Percentiles rank a stretch among this genome's conserved stretches.
These are phyloP conservation scores for Plasmodium fragile DNA, from an alignment of 169 alveolate genomes.

Conservation along the genomic window DNA sequence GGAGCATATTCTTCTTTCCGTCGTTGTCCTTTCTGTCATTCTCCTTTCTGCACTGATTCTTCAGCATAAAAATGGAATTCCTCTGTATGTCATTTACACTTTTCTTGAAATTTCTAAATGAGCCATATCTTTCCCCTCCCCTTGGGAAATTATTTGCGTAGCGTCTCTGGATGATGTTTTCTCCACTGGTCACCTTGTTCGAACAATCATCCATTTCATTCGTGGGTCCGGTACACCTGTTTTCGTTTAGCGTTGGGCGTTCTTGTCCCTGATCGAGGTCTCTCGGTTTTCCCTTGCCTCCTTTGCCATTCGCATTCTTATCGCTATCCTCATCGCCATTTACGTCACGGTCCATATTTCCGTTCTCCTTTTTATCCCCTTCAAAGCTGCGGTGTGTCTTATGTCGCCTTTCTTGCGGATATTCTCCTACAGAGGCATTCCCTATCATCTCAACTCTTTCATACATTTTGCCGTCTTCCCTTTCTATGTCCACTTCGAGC, in stretches of 20 bases:
- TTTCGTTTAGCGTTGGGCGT: neutral
- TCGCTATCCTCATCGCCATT: neutral
- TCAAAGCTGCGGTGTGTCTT: neutral
- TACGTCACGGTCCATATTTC: neutral
- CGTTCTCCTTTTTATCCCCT: neutral
- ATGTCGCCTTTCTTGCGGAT: neutral
- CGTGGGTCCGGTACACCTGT: neutral
- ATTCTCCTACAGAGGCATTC: neutral
- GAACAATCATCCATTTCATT: constrained; percentile 21
- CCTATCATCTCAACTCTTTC: neutral
- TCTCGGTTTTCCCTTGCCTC: neutral
- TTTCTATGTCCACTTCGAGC: neutral
- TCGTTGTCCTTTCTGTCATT: neutral
- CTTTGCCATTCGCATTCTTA: neutral
- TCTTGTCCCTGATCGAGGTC: neutral
- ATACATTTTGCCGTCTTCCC: neutral
- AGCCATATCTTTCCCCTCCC: neutral
- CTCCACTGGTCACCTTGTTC: neutral
- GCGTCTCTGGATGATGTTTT: neutral
- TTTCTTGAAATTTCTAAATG: constrained; percentile 3
- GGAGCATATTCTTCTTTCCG: neutral
- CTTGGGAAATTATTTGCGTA: neutral
- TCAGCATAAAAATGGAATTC: neutral
- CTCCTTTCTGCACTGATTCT: neutral
- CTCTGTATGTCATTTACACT: neutral